Base-by-base conservation (phyloP, 2,329 filamentous ascomycete species). In the Dryadomyces sulphureus region DNA sequence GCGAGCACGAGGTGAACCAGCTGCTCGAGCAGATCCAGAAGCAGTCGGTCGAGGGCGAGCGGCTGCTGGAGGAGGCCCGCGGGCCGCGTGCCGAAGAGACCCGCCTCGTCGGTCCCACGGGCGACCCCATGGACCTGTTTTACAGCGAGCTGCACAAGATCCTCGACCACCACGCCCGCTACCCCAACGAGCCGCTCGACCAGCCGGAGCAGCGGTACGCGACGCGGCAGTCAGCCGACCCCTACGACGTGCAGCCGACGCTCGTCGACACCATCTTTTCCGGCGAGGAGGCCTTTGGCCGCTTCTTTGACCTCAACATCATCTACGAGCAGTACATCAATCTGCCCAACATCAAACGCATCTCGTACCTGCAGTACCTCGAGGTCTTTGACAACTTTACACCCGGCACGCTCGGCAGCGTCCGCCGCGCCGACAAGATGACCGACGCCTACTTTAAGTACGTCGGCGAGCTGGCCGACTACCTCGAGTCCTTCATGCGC, bases 121-220 rank as follows among this genome's bases (percentile, higher is more conserved):
- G 86, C 53, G 90, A 96, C 55, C 78, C 86, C 0, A 87, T 95
- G 60, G 84, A 88, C 38, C 81, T 89, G 52, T 98, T 98, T 64
- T 90, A 94, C 69, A 84, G 81, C 54, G 84, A 94, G 57, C 67
- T 94, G 16, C 70, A 76, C 48, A 77, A 81, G 22, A 83, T 94
- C 57, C 92, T 88, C 57, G 79, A 84, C 41, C 93, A 94, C 60
- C 89, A 98, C 62, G 77, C 81, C 49, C 79, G 83, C 55, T 95
- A 98, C 58, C 90, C 90, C 1, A 93, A 94, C 64, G 87, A 95
- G 60, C 87, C 85, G 25, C 85, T 94, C 41, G 92, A 98, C 63
- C 95, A 96, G 56, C 78, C 94, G 14, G 93, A 98, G 65, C 78
- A 82, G 54, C 84, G 89, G 32, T 98, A 98, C 68, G 87, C 88